Percentiles rank a stretch among this genome's conserved stretches.
These are phyloP conservation scores for Entrophospora sp. DNA, from an alignment of 192 early-diverging fungal species.

Conservation along the genomic window DNA sequence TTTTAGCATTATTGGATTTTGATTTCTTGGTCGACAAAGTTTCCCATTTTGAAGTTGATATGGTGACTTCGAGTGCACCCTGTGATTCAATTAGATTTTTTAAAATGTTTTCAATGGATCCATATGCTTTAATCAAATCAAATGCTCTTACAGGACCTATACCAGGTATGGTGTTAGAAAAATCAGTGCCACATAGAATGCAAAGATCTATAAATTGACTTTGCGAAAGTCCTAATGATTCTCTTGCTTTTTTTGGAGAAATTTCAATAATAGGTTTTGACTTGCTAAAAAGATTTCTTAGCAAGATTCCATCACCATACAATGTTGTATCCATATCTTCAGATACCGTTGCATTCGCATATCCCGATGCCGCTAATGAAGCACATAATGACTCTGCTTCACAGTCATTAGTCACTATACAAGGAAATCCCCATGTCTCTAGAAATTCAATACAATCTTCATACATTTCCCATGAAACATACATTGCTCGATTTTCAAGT, in stretches of 20 bases:
- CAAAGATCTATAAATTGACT: constrained; percentile 59
- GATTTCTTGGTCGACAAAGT: no score
- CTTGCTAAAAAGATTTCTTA: constrained; percentile 35
- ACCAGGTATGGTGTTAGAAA: constrained; percentile 51
- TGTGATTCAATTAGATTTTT: constrained; percentile 3
- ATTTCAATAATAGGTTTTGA: constrained; percentile 35
- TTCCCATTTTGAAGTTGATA: no score
- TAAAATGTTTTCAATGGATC: constrained; percentile 54
- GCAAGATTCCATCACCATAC: constrained; percentile 41
- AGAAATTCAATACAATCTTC: constrained; percentile 41
- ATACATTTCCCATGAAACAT: constrained; percentile 38
- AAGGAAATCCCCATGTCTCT: constrained; percentile 39
- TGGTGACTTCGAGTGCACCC: background rate
- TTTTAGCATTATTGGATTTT: no score
- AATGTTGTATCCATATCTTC: constrained; percentile 54
- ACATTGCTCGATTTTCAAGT: constrained; percentile 40
- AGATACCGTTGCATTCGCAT: constrained; percentile 50
- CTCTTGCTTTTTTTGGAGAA: constrained; percentile 36
- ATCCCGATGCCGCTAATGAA: constrained; percentile 34
- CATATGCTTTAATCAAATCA: constrained; percentile 44
- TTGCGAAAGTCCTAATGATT: constrained; percentile 40
- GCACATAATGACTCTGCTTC: constrained; percentile 68
- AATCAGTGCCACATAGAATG: constrained; percentile 73
- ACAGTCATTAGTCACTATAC: constrained; percentile 31
- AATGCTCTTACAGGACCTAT: constrained; percentile 58